phyloP scores from a whole-genome alignment of 176 grass and related monocot species.

The Otatea glauca region DNA sequence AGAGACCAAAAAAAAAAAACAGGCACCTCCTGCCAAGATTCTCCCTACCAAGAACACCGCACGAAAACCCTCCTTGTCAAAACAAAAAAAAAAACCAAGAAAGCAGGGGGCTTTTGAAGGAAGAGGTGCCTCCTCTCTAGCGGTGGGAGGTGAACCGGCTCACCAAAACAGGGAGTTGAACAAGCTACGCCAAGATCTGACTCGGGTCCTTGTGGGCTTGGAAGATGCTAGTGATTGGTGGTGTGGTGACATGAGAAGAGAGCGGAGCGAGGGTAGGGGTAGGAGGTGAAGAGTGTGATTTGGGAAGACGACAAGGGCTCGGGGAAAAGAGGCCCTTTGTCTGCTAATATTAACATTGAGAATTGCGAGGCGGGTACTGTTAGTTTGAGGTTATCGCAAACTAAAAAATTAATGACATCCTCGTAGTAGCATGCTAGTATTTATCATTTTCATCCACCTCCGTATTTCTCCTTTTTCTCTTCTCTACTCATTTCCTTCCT shows the following conservation, averaged over 20 bases:
- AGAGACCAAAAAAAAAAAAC: not conserved
- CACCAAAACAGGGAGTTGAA: constrained; percentile 26
- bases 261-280: not conserved
- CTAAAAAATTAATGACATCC: too few species aligned
- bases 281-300: not conserved
- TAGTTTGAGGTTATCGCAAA: too few species aligned
- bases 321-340: not conserved
- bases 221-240: not conserved
- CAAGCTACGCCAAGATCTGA: constrained; percentile 49
- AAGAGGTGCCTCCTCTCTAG: not conserved
- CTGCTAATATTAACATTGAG: not conserved
- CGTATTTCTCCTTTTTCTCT: too few species aligned
- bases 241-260: constrained; percentile 23
- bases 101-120: constrained; percentile 21
- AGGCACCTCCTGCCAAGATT: constrained; percentile 16
- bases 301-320: not conserved
- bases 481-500: too few species aligned
- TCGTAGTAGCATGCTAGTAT: too few species aligned
- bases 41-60: not conserved
- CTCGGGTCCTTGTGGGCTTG: constrained; percentile 44
- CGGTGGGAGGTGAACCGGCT: constrained; percentile 25
- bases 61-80: not conserved
- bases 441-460: too few species aligned
- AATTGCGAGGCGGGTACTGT: too few species aligned
- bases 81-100: constrained; percentile 3